Conservation (phyloP, 768 basidiomycete species). For the Tricholoma bakamatsutake region DNA sequence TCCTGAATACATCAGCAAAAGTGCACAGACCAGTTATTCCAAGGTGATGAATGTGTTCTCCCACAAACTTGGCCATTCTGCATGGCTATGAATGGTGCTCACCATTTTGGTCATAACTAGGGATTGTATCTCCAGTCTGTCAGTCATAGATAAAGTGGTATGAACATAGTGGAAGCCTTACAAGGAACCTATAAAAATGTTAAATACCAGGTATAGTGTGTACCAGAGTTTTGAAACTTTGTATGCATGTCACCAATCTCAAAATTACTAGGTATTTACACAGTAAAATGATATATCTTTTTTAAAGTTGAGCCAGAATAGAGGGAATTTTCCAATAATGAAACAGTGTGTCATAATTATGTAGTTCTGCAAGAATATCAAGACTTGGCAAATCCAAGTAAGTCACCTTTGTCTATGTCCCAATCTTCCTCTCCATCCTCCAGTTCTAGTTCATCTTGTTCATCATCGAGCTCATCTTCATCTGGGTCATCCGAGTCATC, state of each 20-base stretch:
- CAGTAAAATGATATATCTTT: background rate
- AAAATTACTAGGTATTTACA: background rate
- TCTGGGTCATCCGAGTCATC: no score
- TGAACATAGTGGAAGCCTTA: no score
- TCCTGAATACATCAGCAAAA: slow-evolving; percentile 2
- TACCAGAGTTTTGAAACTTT: background rate
- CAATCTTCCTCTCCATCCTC: slow-evolving; percentile 2
- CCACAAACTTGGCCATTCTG: no score
- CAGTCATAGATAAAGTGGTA: background rate
- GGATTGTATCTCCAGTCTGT: background rate
- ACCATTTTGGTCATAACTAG: no score
- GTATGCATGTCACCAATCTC: background rate
- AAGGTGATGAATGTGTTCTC: slow-evolving; percentile 1
- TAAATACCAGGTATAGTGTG: background rate
- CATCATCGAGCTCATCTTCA: no score
- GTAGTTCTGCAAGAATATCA: background rate
- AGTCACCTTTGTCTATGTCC: background rate
- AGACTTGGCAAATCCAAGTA: background rate
- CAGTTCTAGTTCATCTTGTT: no score
- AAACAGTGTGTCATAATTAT: background rate
- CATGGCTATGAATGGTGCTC: no score
- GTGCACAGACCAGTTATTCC: slow-evolving; percentile 1
- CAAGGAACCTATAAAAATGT: no score
- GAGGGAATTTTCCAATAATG: background rate
- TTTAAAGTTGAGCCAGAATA: background rate